Evolutionary conservation across 2,329 filamentous ascomycete species (phyloP).

Genomic region (Stemphylium lycopersici): DNA sequence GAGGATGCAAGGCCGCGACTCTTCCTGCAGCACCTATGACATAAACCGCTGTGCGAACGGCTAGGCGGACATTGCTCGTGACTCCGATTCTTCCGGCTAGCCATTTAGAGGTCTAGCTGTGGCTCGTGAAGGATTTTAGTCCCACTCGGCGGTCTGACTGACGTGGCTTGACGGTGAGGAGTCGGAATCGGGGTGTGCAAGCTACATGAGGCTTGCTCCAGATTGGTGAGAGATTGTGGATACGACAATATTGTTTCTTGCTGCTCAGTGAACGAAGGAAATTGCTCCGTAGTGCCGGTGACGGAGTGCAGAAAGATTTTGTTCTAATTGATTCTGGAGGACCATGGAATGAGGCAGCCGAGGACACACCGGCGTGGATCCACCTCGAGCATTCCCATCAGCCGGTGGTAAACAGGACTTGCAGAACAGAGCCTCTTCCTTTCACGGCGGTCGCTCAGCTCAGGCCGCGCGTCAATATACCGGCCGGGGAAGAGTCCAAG

Average conservation of each 20-base stretch:
- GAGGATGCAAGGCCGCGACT: conserved; percentile 18
- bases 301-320: too few relatives aligned
- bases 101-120: conserved; percentile 3
- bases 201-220: not conserved
- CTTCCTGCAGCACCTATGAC: conserved; percentile 27
- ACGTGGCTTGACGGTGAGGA: conserved; percentile 1
- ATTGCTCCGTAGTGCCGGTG: not conserved
- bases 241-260: not conserved
- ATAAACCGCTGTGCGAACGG: conserved; percentile 8
- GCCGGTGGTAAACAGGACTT: too few relatives aligned
- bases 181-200: not conserved
- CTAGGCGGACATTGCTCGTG: conserved; percentile 24
- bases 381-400: too few relatives aligned
- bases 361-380: too few relatives aligned
- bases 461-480: too few relatives aligned
- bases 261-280: not conserved
- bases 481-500: too few relatives aligned
- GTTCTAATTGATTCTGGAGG: too few relatives aligned
- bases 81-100: conserved; percentile 24
- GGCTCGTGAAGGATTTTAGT: conserved; percentile 3
- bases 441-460: too few relatives aligned
- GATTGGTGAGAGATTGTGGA: not conserved
- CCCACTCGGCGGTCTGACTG: conserved; percentile 10
- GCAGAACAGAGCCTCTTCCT: too few relatives aligned
- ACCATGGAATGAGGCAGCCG: too few relatives aligned